phyloP scores from a whole-genome alignment of 192 early-diverging fungal genomes.

The Funneliformis geosporum region DNA sequence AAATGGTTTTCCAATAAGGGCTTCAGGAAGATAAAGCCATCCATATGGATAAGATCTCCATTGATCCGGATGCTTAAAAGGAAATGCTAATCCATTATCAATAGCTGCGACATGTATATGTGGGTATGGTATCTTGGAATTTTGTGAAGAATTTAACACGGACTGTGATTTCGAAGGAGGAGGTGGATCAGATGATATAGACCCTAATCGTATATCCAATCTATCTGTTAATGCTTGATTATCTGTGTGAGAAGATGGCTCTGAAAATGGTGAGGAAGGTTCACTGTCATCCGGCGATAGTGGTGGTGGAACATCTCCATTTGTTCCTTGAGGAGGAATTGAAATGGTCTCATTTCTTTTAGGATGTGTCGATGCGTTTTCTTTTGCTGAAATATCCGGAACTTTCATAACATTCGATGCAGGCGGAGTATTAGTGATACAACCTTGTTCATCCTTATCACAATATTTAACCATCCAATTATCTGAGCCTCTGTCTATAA shows the following conservation, averaged over 20 bases:
- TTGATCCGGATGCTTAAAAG: constrained; percentile 87
- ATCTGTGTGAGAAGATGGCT: background rate
- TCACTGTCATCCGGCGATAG: background rate
- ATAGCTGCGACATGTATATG: constrained; percentile 85
- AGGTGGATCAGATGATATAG: background rate
- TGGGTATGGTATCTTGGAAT: constrained; percentile 5
- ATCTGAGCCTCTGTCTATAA: constrained; percentile 61
- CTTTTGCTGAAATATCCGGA: constrained; percentile 8
- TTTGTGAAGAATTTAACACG: background rate
- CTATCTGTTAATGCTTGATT: background rate
- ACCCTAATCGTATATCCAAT: background rate
- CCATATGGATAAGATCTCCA: constrained; percentile 90
- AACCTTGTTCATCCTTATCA: constrained; percentile 39
- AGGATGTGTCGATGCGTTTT: background rate
- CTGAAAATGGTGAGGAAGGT: background rate
- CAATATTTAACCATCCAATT: constrained; percentile 89
- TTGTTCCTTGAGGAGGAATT: background rate
- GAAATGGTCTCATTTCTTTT: background rate
- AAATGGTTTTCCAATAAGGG: constrained; percentile 65
- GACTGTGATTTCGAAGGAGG: background rate
- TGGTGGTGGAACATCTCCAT: background rate
- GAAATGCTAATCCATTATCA: constrained; percentile 94
- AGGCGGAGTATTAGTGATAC: constrained; percentile 29
- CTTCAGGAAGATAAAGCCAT: constrained; percentile 76
- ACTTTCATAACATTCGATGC: constrained; percentile 23